These are phyloP conservation scores for Astathelohania contejeani DNA, from an alignment of 371 early-diverging fungal genomes.

Conservation along the genomic window DNA sequence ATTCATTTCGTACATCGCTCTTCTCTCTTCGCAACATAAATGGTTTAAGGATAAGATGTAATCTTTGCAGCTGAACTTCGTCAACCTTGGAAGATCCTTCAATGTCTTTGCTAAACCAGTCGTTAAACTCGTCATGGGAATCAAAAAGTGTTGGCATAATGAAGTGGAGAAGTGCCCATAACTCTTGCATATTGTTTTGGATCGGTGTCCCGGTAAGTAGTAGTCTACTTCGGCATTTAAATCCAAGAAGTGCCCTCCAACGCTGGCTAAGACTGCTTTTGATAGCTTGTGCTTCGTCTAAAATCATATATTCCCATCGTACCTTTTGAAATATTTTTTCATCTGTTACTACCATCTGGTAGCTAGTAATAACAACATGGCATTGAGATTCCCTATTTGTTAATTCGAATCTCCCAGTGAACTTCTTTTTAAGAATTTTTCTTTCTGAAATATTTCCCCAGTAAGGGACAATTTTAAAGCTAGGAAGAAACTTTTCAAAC, in stretches of 20 bases:
- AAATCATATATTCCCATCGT: constrained; percentile 89
- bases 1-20: constrained; percentile 77
- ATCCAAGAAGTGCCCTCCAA: constrained; percentile 76
- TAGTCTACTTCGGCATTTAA: constrained; percentile 67
- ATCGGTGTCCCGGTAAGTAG: constrained; percentile 86
- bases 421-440: constrained; percentile 64
- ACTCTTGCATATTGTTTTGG: constrained; percentile 76
- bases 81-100: constrained; percentile 61
- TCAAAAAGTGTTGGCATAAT: constrained; percentile 92
- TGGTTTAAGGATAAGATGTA: constrained; percentile 87
- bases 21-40: constrained; percentile 93
- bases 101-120: constrained; percentile 82
- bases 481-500: constrained; percentile 68
- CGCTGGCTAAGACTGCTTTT: constrained; percentile 70
- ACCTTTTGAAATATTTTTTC: constrained; percentile 65
- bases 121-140: constrained; percentile 74
- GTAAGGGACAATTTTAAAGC: constrained; percentile 67
- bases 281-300: constrained; percentile 92
- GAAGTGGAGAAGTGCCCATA: constrained; percentile 87
- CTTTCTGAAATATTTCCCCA: constrained; percentile 78
- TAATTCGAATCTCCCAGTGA: constrained; percentile 55
- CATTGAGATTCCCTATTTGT: constrained; percentile 65
- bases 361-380: constrained; percentile 77
- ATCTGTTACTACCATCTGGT: constrained; percentile 73
- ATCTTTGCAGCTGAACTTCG: constrained; percentile 66